Evolutionary conservation across 1,139 yeast genomes (phyloP), one percentile per base, ranked within the genome.

Genomic region (Scheffersomyces segobiensis): DNA sequence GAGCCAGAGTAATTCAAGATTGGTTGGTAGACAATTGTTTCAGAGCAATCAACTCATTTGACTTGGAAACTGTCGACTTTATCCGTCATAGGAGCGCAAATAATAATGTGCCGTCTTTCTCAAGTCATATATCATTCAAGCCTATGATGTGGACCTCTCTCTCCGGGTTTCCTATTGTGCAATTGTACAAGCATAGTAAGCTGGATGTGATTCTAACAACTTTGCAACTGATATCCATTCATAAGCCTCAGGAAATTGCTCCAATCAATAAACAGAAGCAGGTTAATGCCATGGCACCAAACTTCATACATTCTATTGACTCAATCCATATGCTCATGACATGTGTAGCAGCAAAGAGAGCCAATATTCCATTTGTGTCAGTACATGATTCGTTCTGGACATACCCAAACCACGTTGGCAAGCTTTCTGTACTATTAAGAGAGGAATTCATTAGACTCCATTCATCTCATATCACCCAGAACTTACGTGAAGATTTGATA

Each of bases 371-470:
- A 7, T 79, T 80, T 67, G 79, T 72, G 0, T 72, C 82, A 0
- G 81, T 80, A 3, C 84, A 80, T 63, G 84, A 80, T 62, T 78
- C 82, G 12, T 80, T 71, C 60, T 80, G 84, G 84, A 80, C 83
- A 2, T 72, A 75, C 60, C 73, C 83, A 0, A 54, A 68, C 21
- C 70, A 75, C 50, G 81, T 77, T 6, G 71, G 67, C 7, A 24
- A 53, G 18, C 65, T 80, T 19, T 68, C 75, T 0, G 55, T 39
- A 6, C 56, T 75, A 1, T 62, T 79, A 2, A 61, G 84, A 20
- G 66, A 74, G 21, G 73, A 74, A 59, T 80, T 80, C 63, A 72
- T 80, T 3, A 62, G 74, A 4, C 62, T 80, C 50, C 76, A 80
- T 61, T 57, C 72, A 0, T 65, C 71, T 2, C 70, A 72, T 24